Evolutionary conservation across 139 green algal species (phyloP).

Genomic region (Mychonastes homosphaera): DNA sequence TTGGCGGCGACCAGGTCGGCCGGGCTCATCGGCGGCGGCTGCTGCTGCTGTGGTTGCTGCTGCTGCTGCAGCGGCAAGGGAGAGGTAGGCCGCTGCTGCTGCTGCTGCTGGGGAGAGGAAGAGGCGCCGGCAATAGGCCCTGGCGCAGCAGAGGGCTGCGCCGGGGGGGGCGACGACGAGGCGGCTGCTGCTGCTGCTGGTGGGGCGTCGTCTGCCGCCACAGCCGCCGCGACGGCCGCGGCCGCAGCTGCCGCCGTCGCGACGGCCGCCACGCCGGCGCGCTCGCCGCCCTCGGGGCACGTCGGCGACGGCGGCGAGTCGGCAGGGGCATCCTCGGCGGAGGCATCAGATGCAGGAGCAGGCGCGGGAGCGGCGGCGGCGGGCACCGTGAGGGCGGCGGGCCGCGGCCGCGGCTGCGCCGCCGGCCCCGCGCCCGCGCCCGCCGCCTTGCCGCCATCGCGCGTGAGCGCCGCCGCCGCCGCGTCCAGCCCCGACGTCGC

Average conservation of each 20-base stretch:
- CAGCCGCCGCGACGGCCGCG: not conserved
- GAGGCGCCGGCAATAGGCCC: not conserved
- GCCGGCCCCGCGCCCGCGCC: not conserved
- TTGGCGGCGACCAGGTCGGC: slow-evolving; percentile 41
- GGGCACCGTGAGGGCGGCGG: not conserved
- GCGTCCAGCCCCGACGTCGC: slow-evolving; percentile 15
- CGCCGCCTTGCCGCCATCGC: not conserved
- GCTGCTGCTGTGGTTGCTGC: slow-evolving; percentile 17
- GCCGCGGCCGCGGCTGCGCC: not conserved
- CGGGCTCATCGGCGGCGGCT: slow-evolving; percentile 15
- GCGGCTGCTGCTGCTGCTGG: slow-evolving; percentile 1
- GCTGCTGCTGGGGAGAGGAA: not conserved
- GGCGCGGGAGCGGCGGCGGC: slow-evolving; percentile 5
- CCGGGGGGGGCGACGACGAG: too few relatives aligned
- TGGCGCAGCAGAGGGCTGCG: not conserved
- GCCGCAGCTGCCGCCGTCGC: not conserved
- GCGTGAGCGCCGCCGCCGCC: slow-evolving; percentile 9
- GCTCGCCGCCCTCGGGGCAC: not conserved
- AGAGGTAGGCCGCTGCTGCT: not conserved
- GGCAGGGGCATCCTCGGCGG: not conserved
- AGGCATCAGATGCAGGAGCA: too few relatives aligned
- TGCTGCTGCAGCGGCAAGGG: not conserved
- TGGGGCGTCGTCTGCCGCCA: not conserved
- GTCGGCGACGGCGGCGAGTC: not conserved
- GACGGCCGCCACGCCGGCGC: not conserved